These are phyloP conservation scores for Fusarium nurragi DNA, from an alignment of 2,329 filamentous ascomycete genomes.

Conservation along the genomic window DNA sequence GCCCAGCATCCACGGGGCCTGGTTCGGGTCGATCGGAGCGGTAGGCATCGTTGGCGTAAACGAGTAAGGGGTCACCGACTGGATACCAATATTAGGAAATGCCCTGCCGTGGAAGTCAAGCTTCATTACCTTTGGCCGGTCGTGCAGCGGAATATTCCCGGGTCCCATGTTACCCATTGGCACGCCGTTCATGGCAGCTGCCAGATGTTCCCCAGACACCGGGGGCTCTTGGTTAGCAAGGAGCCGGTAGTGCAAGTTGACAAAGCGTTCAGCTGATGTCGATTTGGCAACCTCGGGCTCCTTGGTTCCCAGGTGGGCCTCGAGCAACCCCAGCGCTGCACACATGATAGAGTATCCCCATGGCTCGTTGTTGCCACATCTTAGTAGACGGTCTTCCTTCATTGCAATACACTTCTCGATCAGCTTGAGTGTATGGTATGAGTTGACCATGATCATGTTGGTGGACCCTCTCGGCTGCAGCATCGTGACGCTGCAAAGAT, in stretches of 20 bases:
- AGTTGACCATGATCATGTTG: slow-evolving; percentile 71
- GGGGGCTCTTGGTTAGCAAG: slow-evolving; percentile 63
- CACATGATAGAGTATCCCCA: slow-evolving; percentile 73
- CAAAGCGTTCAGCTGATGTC: slow-evolving; percentile 66
- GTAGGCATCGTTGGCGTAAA: slow-evolving; percentile 51
- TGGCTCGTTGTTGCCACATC: slow-evolving; percentile 71
- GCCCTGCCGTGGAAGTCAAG: slow-evolving; percentile 40
- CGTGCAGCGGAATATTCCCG: slow-evolving; percentile 49
- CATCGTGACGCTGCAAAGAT: slow-evolving; percentile 69
- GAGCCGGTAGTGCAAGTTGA: slow-evolving; percentile 66
- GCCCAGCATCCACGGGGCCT: slow-evolving; percentile 49
- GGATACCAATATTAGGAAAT: slow-evolving; percentile 45
- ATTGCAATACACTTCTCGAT: slow-evolving; percentile 69
- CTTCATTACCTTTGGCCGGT: slow-evolving; percentile 53
- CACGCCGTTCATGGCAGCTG: slow-evolving; percentile 38
- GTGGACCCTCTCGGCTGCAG: slow-evolving; percentile 67
- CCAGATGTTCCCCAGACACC: slow-evolving; percentile 46
- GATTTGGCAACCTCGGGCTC: slow-evolving; percentile 66
- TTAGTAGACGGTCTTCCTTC: slow-evolving; percentile 68
- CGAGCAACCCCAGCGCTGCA: slow-evolving; percentile 66
- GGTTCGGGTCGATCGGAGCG: slow-evolving; percentile 48
- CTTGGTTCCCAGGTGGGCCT: slow-evolving; percentile 68
- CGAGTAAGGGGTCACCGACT: slow-evolving; percentile 56
- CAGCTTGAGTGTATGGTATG: slow-evolving; percentile 67
- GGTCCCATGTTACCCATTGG: slow-evolving; percentile 41